Conservation (phyloP, 257 asterid species). For the Pogostemon cablin region DNA sequence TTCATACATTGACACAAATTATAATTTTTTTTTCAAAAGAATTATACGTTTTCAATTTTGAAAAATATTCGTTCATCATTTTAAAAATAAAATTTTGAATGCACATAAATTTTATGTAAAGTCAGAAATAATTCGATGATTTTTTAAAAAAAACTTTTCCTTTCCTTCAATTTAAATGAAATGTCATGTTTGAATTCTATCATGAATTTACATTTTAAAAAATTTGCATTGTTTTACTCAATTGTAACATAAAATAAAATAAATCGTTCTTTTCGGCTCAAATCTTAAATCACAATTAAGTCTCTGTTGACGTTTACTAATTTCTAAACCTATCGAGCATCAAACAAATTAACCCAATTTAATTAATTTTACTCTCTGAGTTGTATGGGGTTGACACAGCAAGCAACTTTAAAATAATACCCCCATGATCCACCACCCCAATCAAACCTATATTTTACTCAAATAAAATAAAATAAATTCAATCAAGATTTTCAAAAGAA, state of each 20-base stretch:
- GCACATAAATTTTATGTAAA: too few relatives aligned
- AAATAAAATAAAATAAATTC: constrained; percentile 10
- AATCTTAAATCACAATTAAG: background rate
- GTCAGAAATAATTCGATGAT: too few relatives aligned
- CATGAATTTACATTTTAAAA: too few relatives aligned
- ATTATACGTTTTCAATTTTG: too few relatives aligned
- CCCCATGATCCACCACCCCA: constrained; percentile 27
- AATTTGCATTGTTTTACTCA: too few relatives aligned
- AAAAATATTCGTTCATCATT: too few relatives aligned
- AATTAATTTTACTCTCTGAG: background rate
- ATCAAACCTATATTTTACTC: constrained; percentile 28
- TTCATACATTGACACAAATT: too few relatives aligned
- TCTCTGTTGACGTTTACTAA: constrained; percentile 17
- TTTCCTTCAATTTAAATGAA: too few relatives aligned
- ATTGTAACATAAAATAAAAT: background rate
- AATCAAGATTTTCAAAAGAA: constrained; percentile 20
- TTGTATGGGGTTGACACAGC: constrained; percentile 16
- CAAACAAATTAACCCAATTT: background rate
- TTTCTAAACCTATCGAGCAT: background rate
- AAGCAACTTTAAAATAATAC: constrained; percentile 26
- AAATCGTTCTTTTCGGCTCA: background rate
- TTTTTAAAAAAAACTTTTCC: too few relatives aligned
- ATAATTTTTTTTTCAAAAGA: too few relatives aligned
- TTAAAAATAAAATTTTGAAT: too few relatives aligned
- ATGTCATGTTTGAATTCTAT: too few relatives aligned